These are phyloP conservation scores for Linnemannia exigua DNA, from an alignment of 192 early-diverging fungal species.

Conservation along the genomic window DNA sequence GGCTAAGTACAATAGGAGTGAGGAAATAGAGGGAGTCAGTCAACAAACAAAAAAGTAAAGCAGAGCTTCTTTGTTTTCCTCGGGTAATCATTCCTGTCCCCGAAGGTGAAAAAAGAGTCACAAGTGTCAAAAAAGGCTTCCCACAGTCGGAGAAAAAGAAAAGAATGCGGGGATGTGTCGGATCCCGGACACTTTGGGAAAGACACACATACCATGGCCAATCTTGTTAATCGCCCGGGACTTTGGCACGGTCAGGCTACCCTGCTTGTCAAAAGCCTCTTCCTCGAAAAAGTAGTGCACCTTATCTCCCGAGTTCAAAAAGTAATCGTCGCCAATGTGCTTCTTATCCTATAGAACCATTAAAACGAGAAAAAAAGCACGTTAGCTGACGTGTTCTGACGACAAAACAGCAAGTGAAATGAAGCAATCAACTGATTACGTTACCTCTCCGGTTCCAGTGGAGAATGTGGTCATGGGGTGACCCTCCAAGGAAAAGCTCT, in stretches of 20 bases:
- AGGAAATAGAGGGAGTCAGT: not conserved
- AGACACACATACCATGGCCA: conserved; percentile 75
- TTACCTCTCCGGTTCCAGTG: conserved; percentile 71
- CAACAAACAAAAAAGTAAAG: not conserved
- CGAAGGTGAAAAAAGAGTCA: not conserved
- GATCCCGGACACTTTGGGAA: too few species aligned
- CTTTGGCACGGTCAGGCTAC: conserved; percentile 73
- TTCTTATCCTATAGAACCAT: conserved; percentile 55
- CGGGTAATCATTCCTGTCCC: not conserved
- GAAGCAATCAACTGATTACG: too few species aligned
- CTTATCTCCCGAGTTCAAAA: conserved; percentile 87
- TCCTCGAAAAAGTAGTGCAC: conserved; percentile 92
- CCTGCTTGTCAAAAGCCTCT: conserved; percentile 78
- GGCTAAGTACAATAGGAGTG: conserved; percentile 38
- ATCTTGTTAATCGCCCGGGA: conserved; percentile 88
- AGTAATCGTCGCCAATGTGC: conserved; percentile 91
- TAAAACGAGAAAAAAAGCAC: not conserved
- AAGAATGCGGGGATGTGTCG: not conserved
- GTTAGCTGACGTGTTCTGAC: not conserved
- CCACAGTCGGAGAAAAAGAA: not conserved
- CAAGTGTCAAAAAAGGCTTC: not conserved
- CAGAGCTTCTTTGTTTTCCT: too few species aligned
- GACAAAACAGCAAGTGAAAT: not conserved
- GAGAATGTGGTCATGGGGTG: conserved; percentile 87
- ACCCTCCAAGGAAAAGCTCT: conserved; percentile 70